Evolutionary conservation across 805 yeast species (phyloP).

Genomic region (Wickerhamiella slavikovae): DNA sequence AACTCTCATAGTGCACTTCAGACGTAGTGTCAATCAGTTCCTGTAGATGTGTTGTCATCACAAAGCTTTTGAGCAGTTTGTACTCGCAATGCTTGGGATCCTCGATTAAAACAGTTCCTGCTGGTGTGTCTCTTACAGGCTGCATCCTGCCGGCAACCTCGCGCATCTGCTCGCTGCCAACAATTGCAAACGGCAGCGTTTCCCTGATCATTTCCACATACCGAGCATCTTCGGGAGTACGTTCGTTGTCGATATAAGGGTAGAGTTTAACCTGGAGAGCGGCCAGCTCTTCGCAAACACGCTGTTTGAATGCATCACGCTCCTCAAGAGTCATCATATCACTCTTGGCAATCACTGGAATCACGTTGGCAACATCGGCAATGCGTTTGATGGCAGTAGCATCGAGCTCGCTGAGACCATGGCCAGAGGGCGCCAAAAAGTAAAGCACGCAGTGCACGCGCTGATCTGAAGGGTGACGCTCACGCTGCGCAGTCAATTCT

Average conservation of each 20-base stretch:
- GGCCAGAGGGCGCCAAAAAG: conserved; percentile 75
- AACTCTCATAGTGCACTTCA: conserved; percentile 71
- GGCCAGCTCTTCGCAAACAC: conserved; percentile 52
- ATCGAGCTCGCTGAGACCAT: conserved; percentile 71
- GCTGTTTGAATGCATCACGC: conserved; percentile 56
- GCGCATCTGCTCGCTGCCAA: conserved; percentile 70
- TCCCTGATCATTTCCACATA: conserved; percentile 16
- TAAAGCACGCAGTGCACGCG: conserved; percentile 87
- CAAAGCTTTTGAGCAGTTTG: conserved; percentile 78
- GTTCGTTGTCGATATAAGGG: conserved; percentile 44
- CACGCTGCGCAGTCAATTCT: conserved; percentile 89
- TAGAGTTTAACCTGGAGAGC: conserved; percentile 57
- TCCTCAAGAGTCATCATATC: conserved; percentile 79
- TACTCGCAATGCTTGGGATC: conserved; percentile 93
- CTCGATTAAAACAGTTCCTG: conserved; percentile 88
- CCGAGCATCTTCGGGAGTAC: conserved; percentile 19
- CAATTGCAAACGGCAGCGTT: conserved; percentile 72
- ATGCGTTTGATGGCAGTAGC: conserved; percentile 63
- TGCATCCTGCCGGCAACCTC: conserved; percentile 58
- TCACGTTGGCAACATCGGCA: conserved; percentile 78
- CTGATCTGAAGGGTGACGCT: conserved; percentile 58
- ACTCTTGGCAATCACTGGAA: conserved; percentile 87
- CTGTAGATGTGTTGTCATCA: conserved; percentile 87
- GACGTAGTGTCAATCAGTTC: conserved; percentile 89
- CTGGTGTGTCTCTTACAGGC: conserved; percentile 78